phyloP scores from a whole-genome alignment of 2,329 filamentous ascomycete species.

The Coniochaeta hoffmannii region DNA sequence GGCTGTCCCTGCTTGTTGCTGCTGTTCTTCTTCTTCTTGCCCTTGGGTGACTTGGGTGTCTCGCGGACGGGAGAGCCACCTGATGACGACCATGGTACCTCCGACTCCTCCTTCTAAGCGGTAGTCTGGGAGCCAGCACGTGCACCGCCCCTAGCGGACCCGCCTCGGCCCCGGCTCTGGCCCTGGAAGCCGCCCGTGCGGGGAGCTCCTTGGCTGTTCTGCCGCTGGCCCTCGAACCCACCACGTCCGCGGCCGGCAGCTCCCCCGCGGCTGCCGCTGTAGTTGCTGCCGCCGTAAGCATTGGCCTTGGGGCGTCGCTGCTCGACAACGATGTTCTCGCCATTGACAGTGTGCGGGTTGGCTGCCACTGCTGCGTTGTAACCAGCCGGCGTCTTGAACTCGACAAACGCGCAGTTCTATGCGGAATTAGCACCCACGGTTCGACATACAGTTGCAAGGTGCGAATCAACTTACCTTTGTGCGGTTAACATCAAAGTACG shows the following conservation, averaged over 20 bases:
- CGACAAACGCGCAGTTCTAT: constrained; percentile 94
- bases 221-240: constrained; percentile 51
- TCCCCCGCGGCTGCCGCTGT: constrained; percentile 54
- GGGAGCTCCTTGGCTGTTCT: constrained; percentile 51
- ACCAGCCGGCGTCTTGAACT: constrained; percentile 73
- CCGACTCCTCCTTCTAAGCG: neutral
- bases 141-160: constrained; percentile 54
- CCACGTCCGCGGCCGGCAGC: constrained; percentile 58
- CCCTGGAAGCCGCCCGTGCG: constrained; percentile 50
- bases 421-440: constrained; percentile 13
- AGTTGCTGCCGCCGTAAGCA: constrained; percentile 64
- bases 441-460: neutral
- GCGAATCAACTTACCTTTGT: constrained; percentile 58
- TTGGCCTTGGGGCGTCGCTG: constrained; percentile 73
- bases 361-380: constrained; percentile 77
- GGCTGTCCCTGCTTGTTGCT: neutral
- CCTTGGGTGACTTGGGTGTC: neutral
- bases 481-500: constrained; percentile 71
- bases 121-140: constrained; percentile 30
- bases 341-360: constrained; percentile 80
- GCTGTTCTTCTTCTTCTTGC: neutral
- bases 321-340: constrained; percentile 78
- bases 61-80: neutral
- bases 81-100: neutral
- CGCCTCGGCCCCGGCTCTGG: constrained; percentile 51